phyloP scores from a whole-genome alignment of 805 yeast species.

The Lachancea cidri region DNA sequence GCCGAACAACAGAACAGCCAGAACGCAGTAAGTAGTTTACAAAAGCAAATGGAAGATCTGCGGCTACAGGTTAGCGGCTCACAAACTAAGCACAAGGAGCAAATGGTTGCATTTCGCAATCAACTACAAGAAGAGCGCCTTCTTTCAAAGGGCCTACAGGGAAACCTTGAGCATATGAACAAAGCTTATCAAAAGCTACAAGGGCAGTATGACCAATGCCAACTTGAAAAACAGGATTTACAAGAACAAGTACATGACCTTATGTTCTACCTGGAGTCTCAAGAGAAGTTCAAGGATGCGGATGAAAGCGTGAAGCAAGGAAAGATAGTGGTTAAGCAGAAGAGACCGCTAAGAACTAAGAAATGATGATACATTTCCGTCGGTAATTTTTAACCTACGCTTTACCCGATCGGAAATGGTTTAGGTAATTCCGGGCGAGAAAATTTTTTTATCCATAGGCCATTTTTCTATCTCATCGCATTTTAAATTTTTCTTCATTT shows the following conservation, averaged over 20 bases:
- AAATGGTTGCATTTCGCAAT: conserved; percentile 3
- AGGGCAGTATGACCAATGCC: conserved; percentile 31
- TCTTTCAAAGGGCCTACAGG: conserved; percentile 43
- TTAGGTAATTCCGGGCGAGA: not conserved
- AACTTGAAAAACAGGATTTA: conserved; percentile 42
- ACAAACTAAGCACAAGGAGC: conserved; percentile 10
- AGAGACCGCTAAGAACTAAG: conserved; percentile 3
- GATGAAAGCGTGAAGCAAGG: conserved; percentile 73
- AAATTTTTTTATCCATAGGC: not conserved
- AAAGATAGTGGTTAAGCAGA: conserved; percentile 42
- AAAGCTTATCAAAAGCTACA: conserved; percentile 37
- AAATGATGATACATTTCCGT: not conserved
- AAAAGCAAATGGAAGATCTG: conserved; percentile 19
- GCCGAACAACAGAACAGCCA: conserved; percentile 12
- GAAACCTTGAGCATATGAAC: conserved; percentile 39
- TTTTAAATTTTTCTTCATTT: not conserved
- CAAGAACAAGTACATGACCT: conserved; percentile 66
- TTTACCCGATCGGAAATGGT: not conserved
- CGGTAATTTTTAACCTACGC: not conserved
- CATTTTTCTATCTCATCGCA: not conserved
- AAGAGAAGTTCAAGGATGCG: conserved; percentile 65
- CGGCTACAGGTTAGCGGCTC: conserved; percentile 13
- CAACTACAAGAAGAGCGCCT: conserved; percentile 28
- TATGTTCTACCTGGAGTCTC: conserved; percentile 74
- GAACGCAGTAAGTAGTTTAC: conserved; percentile 14